Evolutionary conservation across 176 grass and related monocot genomes (phyloP).

Genomic region (Carex cristatella): DNA sequence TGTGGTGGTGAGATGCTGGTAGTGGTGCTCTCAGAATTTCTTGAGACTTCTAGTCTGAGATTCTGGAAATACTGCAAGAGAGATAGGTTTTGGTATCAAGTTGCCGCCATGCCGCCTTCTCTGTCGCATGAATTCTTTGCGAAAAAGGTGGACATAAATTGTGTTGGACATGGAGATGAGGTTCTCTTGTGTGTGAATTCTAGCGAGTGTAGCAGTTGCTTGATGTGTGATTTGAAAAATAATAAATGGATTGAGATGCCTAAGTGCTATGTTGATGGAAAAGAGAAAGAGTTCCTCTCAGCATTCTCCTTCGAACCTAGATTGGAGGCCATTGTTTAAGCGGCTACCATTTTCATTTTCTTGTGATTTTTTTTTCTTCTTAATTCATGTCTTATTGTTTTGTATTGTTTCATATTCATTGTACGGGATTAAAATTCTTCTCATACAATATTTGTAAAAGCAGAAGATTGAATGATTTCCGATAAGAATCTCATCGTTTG

Average conservation of each 20-base stretch:
- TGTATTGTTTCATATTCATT: conserved; percentile 9
- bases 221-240: conserved; percentile 45
- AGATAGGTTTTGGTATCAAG: conserved; percentile 51
- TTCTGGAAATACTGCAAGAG: conserved; percentile 59
- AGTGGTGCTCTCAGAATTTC: conserved; percentile 77
- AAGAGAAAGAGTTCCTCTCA: conserved; percentile 57
- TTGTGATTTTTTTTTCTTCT: not conserved
- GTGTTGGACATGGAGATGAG: conserved; percentile 47
- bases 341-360: not conserved
- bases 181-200: conserved; percentile 74
- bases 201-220: conserved; percentile 36
- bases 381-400: not conserved
- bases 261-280: conserved; percentile 11
- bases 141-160: conserved; percentile 77
- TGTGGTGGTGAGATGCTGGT: conserved; percentile 47
- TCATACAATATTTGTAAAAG: conserved; percentile 1
- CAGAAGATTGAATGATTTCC: not conserved
- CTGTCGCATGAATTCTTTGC: conserved; percentile 61
- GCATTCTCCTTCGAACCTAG: conserved; percentile 89
- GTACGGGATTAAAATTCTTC: not conserved
- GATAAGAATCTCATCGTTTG: conserved; percentile 8
- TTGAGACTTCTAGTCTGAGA: conserved; percentile 58
- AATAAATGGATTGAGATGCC: conserved; percentile 70
- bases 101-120: conserved; percentile 68
- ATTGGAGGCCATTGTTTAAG: conserved; percentile 58